Percentiles rank a stretch among this genome's conserved stretches.
phyloP scores from a whole-genome alignment of 2,329 filamentous ascomycete genomes.

The Sporothrix luriei region DNA sequence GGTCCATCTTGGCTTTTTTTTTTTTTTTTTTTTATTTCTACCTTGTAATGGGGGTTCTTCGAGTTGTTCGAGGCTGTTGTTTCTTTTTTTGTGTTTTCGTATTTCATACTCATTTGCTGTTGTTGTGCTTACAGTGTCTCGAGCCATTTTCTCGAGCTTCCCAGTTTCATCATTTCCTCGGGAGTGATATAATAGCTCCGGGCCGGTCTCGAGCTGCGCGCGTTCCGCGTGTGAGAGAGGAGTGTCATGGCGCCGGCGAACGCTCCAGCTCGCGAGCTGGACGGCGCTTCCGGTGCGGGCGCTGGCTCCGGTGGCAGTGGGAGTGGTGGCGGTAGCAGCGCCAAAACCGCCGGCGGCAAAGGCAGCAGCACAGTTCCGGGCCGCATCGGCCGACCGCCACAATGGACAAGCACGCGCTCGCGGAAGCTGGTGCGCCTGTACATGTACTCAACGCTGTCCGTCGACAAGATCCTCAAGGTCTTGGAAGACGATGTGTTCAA shows the following conservation, averaged over 20 bases:
- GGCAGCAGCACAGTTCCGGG: slow-evolving; percentile 37
- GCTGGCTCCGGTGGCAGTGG: slow-evolving; percentile 23
- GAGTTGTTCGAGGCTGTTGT: neutral
- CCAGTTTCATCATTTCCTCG: neutral
- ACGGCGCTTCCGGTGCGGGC: slow-evolving; percentile 27
- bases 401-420: slow-evolving; percentile 58
- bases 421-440: slow-evolving; percentile 60
- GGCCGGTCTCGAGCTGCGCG: slow-evolving; percentile 7
- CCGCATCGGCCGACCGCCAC: slow-evolving; percentile 55
- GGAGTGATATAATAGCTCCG: neutral
- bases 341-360: slow-evolving; percentile 28
- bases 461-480: slow-evolving; percentile 56
- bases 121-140: slow-evolving; percentile 13
- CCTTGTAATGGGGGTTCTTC: neutral
- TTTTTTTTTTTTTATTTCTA: slow-evolving; percentile 8
- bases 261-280: slow-evolving; percentile 31
- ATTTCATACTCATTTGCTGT: slow-evolving; percentile 2
- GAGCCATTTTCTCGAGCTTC: neutral
- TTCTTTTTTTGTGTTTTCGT: slow-evolving; percentile 16
- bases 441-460: slow-evolving; percentile 57
- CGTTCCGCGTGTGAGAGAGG: slow-evolving; percentile 14
- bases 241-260: slow-evolving; percentile 33
- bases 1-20: neutral
- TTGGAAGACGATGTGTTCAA: slow-evolving; percentile 49
- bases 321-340: neutral